These are phyloP conservation scores for Ogataea glucozyma DNA, from an alignment of 805 yeast species.

Conservation along the genomic window DNA sequence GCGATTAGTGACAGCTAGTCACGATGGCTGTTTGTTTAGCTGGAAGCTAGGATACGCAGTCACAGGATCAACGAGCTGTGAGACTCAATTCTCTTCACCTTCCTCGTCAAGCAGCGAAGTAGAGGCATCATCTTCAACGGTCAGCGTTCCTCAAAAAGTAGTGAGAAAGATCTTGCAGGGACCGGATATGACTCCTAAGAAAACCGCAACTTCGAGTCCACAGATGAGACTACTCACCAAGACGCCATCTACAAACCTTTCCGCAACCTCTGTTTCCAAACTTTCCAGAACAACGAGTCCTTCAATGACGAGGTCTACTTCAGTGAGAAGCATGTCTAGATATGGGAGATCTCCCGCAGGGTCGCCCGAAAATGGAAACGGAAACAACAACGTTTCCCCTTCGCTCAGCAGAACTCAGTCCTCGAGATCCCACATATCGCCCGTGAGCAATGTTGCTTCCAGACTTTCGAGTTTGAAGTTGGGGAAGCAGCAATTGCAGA, in stretches of 20 bases:
- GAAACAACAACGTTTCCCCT: constrained; percentile 12
- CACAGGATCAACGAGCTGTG: constrained; percentile 1
- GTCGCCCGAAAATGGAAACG: constrained; percentile 10
- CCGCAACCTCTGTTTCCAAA: constrained; percentile 9
- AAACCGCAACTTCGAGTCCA: constrained; percentile 6
- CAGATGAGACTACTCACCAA: constrained; percentile 1
- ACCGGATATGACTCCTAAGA: constrained; percentile 17
- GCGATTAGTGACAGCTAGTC: constrained; percentile 43
- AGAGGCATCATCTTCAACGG: too few species aligned
- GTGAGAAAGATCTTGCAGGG: constrained; percentile 25
- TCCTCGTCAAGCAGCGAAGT: constrained; percentile 8
- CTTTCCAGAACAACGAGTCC: constrained; percentile 5
- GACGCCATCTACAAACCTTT: constrained; percentile 13
- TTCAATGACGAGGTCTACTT: constrained; percentile 7
- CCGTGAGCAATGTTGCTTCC: constrained; percentile 12
- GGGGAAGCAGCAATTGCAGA: constrained; percentile 10
- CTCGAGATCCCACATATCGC: constrained; percentile 10
- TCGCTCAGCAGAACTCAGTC: constrained; percentile 14
- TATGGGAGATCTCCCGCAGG: constrained; percentile 12
- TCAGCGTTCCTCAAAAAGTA: constrained; percentile 24
- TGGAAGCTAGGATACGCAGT: constrained; percentile 38
- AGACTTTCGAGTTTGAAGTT: constrained; percentile 17
- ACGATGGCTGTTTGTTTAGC: constrained; percentile 54
- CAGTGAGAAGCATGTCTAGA: constrained; percentile 10
- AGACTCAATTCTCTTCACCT: constrained; percentile 15